A percentile compares a stretch with the other conserved stretches of the same genome.
Conservation (phyloP, 139 green algal genomes). For the Zygnema circumcarinatum region DNA sequence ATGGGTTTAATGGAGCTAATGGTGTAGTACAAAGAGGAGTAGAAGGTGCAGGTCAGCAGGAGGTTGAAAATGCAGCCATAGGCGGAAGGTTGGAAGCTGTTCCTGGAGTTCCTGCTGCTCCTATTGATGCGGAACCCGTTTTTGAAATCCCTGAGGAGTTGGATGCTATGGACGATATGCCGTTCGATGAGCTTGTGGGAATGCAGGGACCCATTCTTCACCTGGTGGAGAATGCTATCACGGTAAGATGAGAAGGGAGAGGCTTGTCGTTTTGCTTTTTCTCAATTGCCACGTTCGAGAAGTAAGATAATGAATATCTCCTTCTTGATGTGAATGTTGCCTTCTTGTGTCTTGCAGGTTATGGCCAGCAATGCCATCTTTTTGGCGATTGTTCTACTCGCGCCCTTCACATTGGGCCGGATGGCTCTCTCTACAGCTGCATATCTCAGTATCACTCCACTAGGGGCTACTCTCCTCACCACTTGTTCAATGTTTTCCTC, state of each 20-base stretch:
- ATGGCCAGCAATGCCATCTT: constrained; percentile 65
- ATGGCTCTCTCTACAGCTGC: constrained; percentile 10
- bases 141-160: constrained; percentile 48
- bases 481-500: not conserved
- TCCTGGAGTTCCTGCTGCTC: too few species aligned
- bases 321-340: not conserved
- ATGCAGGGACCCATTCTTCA: constrained; percentile 62
- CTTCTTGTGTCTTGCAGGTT: constrained; percentile 26
- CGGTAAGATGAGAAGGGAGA: constrained; percentile 47
- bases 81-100: not conserved
- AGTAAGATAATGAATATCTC: not conserved
- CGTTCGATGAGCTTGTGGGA: constrained; percentile 72
- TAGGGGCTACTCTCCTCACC: not conserved
- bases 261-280: not conserved
- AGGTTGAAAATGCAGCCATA: not conserved
- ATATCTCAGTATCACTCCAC: not conserved
- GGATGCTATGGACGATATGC: constrained; percentile 61
- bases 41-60: not conserved
- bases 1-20: not conserved
- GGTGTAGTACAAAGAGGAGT: not conserved
- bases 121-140: not conserved
- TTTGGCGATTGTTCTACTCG: constrained; percentile 50
- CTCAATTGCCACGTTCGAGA: too few species aligned
- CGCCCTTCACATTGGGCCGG: constrained; percentile 64
- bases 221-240: constrained; percentile 67